phyloP scores from a whole-genome alignment of 441 rosid species.

The Erodium trifolium region DNA sequence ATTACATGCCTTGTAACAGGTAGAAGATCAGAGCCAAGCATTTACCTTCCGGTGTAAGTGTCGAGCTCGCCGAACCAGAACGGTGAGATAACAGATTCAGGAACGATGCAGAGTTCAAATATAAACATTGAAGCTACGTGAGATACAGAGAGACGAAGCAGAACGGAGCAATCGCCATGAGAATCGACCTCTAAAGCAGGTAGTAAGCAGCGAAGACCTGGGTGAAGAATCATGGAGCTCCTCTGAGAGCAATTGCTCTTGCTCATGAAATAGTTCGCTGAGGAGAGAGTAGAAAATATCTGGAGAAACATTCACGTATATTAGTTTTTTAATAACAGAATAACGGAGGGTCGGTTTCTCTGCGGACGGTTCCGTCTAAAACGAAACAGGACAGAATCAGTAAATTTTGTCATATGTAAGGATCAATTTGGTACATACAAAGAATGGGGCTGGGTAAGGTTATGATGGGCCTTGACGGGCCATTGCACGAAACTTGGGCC shows the following conservation, averaged over 20 bases:
- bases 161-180: not conserved
- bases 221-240: not conserved
- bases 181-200: too few species aligned
- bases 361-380: too few species aligned
- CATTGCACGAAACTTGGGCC: not conserved
- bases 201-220: not conserved
- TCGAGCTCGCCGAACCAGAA: not conserved
- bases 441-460: not conserved
- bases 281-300: too few species aligned
- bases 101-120: not conserved
- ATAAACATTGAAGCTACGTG: not conserved
- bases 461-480: not conserved
- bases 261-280: too few species aligned
- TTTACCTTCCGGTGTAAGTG: not conserved
- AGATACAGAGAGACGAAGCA: not conserved
- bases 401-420: too few species aligned
- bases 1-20: not conserved
- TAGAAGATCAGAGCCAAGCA: not conserved
- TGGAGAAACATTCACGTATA: too few species aligned
- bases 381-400: too few species aligned
- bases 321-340: too few species aligned
- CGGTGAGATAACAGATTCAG: not conserved
- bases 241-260: not conserved
- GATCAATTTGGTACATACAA: too few species aligned
- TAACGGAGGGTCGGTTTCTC: too few species aligned